Evolutionary conservation across 129 eudicot species (phyloP).

Genomic region (Arctium minus): DNA sequence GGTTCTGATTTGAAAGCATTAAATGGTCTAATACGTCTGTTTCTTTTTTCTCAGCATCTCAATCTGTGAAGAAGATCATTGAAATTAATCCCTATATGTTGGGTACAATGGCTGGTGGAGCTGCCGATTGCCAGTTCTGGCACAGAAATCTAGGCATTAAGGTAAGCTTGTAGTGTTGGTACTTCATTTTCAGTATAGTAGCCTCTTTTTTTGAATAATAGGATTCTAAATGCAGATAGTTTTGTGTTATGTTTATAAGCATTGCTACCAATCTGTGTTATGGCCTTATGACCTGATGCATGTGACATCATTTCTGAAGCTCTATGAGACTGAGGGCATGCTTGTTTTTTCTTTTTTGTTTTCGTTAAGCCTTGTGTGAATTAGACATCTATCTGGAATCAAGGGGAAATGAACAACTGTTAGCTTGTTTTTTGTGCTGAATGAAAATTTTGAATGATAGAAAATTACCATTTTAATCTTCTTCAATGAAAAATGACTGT

Average conservation of each 20-base stretch:
- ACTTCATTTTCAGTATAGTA: neutral
- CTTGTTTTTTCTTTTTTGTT: too few relatives aligned
- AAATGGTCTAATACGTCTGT: neutral
- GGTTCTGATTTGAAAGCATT: neutral
- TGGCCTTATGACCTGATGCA: too few relatives aligned
- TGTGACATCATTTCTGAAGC: neutral
- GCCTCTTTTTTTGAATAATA: neutral
- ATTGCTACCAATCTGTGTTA: too few relatives aligned
- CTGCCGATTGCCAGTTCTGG: conserved; percentile 99
- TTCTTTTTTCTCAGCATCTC: conserved; percentile 61
- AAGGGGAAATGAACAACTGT: neutral
- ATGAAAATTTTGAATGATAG: neutral
- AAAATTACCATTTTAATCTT: too few relatives aligned
- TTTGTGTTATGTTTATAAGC: neutral
- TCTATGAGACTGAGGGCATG: neutral
- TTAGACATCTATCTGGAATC: too few relatives aligned
- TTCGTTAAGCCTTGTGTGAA: too few relatives aligned
- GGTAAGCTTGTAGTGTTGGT: conserved; percentile 40
- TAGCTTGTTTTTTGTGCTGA: neutral
- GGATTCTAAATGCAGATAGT: neutral
- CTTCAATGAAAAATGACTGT: neutral
- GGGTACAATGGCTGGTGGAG: conserved; percentile 99
- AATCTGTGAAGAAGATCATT: conserved; percentile 95
- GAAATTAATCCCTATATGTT: conserved; percentile 97
- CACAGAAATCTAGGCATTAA: conserved; percentile 95